Evolutionary conservation across 306 rosid species (phyloP), one percentile per base, ranked within the genome.

Genomic region (Cucurbita moschata): DNA sequence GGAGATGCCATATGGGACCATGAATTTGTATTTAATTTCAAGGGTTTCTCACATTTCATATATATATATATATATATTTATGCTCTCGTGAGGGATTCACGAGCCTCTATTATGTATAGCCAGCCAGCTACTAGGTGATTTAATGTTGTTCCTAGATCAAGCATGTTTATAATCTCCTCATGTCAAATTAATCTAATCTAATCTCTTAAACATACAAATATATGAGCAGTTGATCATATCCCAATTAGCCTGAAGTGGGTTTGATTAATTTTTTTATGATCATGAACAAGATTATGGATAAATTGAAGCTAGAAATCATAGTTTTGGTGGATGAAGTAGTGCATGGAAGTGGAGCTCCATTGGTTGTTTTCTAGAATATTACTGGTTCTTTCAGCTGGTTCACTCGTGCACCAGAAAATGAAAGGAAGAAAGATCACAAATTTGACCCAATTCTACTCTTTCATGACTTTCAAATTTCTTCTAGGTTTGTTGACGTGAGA

Each of bases 21-120:
- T 52, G 10, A 38, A 7, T 35, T 12, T 60, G 21, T 52, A 1
- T 60, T 50, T 50, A 50, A 50, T 50, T 50, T 50, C 18, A 7
- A 50, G 54, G 1, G n/a, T 47, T 4, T 54, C 13, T 0, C 23
- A 54, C 3, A 54, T 54, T 54, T 54, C 26, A 54, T 52, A 52
- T 52, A 47, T n/a, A n/a, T n/a, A 6, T 4, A 14, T 50, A 49
- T 49, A 13, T 49, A 49, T 49, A 50, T 50, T 50, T 50, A 50
- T 53, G 38, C 5, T 11, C 73, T 68, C 73, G 73, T 68, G 73
- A 68, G 23, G 51, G 73, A 68, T 68, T 68, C 73, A 68, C 73
- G 73, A 68, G 73, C 57, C 73, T 21, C 13, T 11, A 9, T 62
- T 62, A 5, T 63, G 35, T 1, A 50, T n/a, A 47, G 19, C 57